Conservation (phyloP, 139 green algal species). For the Picochlorum sp. region DNA sequence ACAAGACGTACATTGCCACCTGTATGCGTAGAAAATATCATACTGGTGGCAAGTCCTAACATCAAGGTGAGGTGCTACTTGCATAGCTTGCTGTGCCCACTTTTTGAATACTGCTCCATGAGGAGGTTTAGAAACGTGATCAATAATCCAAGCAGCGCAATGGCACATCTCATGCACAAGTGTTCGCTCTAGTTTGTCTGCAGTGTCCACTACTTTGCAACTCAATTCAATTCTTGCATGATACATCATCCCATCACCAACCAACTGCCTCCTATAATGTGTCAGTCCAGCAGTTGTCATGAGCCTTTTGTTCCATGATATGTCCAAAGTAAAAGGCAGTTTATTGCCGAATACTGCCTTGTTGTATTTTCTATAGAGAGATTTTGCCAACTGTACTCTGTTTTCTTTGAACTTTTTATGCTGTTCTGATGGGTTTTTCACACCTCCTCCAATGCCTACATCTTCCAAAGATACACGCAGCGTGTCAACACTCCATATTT, state of each 20-base stretch:
- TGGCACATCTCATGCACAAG: slow-evolving; percentile 60
- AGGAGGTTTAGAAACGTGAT: slow-evolving; percentile 43
- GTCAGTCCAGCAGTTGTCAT: slow-evolving; percentile 47
- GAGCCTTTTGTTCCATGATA: slow-evolving; percentile 44
- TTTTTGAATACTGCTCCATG: slow-evolving; percentile 43
- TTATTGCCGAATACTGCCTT: slow-evolving; percentile 21
- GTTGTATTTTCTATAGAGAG: slow-evolving; percentile 35
- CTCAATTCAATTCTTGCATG: slow-evolving; percentile 37
- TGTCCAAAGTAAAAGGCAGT: slow-evolving; percentile 36
- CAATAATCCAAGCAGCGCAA: slow-evolving; percentile 42
- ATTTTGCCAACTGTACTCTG: slow-evolving; percentile 10
- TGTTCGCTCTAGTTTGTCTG: slow-evolving; percentile 34
- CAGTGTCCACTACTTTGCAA: slow-evolving; percentile 46
- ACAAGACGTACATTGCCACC: slow-evolving; percentile 47
- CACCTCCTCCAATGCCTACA: too few relatives aligned
- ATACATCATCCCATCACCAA: slow-evolving; percentile 3
- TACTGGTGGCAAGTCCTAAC: slow-evolving; percentile 55
- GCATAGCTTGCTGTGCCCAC: slow-evolving; percentile 28
- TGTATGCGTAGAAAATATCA: slow-evolving; percentile 22
- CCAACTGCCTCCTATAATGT: slow-evolving; percentile 18
- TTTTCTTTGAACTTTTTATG: slow-evolving; percentile 16
- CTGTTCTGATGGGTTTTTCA: not conserved
- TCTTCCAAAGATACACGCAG: too few relatives aligned
- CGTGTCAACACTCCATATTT: too few relatives aligned
- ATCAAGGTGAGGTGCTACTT: slow-evolving; percentile 20